Conservation (phyloP, 306 rosid genomes). For the Quercus variabilis region DNA sequence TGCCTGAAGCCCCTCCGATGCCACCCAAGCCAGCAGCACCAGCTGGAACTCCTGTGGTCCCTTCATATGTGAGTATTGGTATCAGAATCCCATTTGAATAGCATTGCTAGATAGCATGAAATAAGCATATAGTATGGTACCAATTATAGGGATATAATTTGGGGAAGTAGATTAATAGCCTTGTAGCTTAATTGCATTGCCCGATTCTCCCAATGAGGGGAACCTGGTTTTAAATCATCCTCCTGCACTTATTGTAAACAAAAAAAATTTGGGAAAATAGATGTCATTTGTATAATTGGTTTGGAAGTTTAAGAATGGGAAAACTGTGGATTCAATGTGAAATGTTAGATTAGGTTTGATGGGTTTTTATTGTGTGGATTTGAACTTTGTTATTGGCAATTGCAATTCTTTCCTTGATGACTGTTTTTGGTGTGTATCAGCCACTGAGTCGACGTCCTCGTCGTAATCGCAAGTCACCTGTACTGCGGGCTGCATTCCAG, state of each 20-base stretch:
- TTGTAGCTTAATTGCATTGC: no score
- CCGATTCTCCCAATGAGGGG: no score
- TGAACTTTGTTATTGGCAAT: not conserved
- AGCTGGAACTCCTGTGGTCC: slow-evolving; percentile 79
- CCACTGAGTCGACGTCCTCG: slow-evolving; percentile 83
- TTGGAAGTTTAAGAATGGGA: not conserved
- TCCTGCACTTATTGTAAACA: no score
- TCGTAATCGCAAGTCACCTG: slow-evolving; percentile 64
- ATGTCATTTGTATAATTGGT: not conserved
- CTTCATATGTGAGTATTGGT: slow-evolving; percentile 58
- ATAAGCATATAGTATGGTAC: not conserved
- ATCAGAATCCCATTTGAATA: not conserved
- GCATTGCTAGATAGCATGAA: not conserved
- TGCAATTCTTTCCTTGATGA: slow-evolving; percentile 6
- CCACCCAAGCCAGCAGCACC: slow-evolving; percentile 78
- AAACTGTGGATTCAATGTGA: not conserved
- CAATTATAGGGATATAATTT: not conserved
- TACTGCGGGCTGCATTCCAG: slow-evolving; percentile 73
- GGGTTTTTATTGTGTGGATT: not conserved
- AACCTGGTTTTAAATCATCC: no score
- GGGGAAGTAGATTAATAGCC: not conserved
- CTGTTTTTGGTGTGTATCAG: slow-evolving; percentile 35
- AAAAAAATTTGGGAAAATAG: not conserved
- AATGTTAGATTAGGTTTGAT: not conserved
- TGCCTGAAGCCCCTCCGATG: slow-evolving; percentile 76